phyloP scores from a whole-genome alignment of 305 asterid genomes.

The Plantago coronopus region DNA sequence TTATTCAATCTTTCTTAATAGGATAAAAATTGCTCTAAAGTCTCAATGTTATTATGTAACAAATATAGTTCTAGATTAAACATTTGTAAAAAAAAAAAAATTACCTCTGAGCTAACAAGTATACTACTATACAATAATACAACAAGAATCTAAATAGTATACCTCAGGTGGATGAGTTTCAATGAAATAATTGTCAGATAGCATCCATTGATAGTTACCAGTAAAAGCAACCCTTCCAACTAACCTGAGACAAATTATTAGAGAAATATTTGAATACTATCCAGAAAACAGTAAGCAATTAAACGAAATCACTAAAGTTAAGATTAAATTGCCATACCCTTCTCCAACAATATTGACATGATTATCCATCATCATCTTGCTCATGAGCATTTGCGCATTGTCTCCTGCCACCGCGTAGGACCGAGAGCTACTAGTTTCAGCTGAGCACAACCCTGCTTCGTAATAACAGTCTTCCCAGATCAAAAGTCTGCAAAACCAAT shows the following conservation, averaged over 20 bases:
- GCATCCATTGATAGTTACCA: conserved; percentile 77
- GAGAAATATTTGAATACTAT: conserved; percentile 6
- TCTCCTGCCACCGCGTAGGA: conserved; percentile 34
- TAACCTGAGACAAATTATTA: conserved; percentile 50
- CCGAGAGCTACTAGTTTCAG: conserved; percentile 32
- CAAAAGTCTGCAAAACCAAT: conserved; percentile 58
- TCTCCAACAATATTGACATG: conserved; percentile 75
- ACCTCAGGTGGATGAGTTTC: conserved; percentile 80
- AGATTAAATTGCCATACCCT: conserved; percentile 47
- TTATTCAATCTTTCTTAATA: no score
- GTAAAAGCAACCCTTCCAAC: conserved; percentile 84
- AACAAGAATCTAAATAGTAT: conserved; percentile 8
- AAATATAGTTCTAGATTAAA: no score
- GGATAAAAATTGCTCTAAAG: no score
- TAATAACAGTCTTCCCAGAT: conserved; percentile 90
- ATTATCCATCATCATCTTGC: conserved; percentile 85
- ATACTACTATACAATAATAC: no score
- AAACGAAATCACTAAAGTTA: conserved; percentile 2
- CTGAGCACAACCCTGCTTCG: conserved; percentile 40
- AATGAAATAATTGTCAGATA: conserved; percentile 37
- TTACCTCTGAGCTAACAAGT: background rate
- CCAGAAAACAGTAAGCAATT: background rate
- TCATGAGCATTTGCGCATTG: conserved; percentile 58
- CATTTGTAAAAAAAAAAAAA: no score
- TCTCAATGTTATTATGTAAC: no score